Percentiles rank a stretch among this genome's conserved stretches.
Evolutionary conservation across 148 eudicot genomes (phyloP).

Genomic region (Camellia japonica): DNA sequence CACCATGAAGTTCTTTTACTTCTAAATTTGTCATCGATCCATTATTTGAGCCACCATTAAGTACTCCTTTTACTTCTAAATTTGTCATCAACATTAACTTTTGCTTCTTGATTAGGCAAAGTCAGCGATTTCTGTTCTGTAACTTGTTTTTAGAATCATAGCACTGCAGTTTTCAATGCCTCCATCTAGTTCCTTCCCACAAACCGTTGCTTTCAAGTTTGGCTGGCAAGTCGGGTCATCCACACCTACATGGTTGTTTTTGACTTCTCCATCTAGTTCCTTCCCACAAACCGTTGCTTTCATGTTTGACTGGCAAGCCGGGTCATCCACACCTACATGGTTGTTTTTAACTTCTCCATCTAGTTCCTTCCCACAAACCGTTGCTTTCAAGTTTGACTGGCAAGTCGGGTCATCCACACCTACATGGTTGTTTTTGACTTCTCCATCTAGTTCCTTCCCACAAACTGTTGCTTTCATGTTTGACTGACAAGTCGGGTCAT

Average conservation of each 20-base stretch:
- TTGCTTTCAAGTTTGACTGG: conserved; percentile 3
- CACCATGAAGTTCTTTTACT: not conserved
- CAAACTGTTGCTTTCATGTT: no score
- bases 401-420: not conserved
- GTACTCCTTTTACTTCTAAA: not conserved
- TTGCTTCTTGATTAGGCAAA: not conserved
- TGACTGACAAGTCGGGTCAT: not conserved
- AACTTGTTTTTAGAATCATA: not conserved
- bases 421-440: no score
- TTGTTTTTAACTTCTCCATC: not conserved
- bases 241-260: no score
- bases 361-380: not conserved
- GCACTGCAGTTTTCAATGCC: no score
- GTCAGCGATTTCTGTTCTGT: not conserved
- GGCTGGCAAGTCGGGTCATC: no score
- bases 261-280: no score
- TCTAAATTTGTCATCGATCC: not conserved
- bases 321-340: not conserved
- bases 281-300: not conserved
- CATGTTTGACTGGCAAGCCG: not conserved
- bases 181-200: no score
- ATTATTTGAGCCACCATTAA: no score
- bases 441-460: no score
- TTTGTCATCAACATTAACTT: not conserved
- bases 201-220: no score